Evolutionary conservation across 1,284 basidiomycete genomes (phyloP).

Genomic region (Apiotrichum akiyoshidainum): DNA sequence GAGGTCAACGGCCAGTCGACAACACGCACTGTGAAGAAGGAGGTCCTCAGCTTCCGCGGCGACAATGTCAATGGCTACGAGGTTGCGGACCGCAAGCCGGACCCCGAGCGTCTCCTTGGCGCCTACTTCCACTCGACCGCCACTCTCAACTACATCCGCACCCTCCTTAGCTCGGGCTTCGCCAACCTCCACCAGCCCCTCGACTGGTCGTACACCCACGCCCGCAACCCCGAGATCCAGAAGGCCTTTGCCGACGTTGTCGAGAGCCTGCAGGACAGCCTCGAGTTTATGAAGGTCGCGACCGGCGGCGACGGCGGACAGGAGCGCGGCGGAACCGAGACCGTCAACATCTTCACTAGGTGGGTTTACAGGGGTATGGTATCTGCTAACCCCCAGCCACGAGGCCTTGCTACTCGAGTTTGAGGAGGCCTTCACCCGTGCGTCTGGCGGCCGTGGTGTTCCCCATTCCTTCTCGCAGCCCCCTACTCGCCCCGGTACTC

Average conservation of each 20-base stretch:
- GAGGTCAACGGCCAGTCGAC: constrained; percentile 33
- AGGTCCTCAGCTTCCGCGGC: constrained; percentile 61
- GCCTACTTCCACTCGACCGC: constrained; percentile 95
- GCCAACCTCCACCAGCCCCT: constrained; percentile 86
- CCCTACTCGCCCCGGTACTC: constrained; percentile 24
- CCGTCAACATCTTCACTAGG: constrained; percentile 94
- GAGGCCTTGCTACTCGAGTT: constrained; percentile 92
- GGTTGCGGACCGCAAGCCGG: constrained; percentile 68
- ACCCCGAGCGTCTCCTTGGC: constrained; percentile 77
- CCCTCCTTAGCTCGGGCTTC: constrained; percentile 83
- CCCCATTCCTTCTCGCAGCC: constrained; percentile 25
- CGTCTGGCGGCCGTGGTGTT: constrained; percentile 19
- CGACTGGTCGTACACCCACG: constrained; percentile 88
- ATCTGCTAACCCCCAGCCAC: constrained; percentile 62
- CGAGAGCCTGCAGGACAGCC: constrained; percentile 77
- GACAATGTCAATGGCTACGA: constrained; percentile 90
- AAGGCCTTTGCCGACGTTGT: constrained; percentile 81
- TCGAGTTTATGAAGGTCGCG: constrained; percentile 75
- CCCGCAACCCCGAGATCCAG: constrained; percentile 72
- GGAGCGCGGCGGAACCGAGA: constrained; percentile 68
- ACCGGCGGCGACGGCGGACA: constrained; percentile 64
- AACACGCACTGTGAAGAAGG: constrained; percentile 36
- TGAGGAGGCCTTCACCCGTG: constrained; percentile 85
- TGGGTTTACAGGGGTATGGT: no score
- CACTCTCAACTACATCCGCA: constrained; percentile 88